Percentiles rank a stretch among this genome's conserved stretches.
phyloP scores from a whole-genome alignment of 2,329 filamentous ascomycete species.

The Cordyceps militaris region DNA sequence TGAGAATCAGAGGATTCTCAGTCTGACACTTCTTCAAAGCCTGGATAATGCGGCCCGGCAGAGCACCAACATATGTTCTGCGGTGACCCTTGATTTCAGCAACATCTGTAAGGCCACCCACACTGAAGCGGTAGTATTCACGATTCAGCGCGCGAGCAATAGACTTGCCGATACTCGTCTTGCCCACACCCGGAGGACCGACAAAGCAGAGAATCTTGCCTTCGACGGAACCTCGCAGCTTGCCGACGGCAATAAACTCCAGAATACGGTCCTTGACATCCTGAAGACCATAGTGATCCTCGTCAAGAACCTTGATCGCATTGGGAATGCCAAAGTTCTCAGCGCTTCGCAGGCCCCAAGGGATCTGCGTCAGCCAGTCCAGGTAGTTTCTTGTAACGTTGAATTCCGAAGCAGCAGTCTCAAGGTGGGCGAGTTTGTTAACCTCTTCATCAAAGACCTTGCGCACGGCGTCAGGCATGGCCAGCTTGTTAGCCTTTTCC shows the following conservation, averaged over 20 bases:
- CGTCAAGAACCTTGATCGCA: constrained; percentile 82
- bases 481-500: constrained; percentile 85
- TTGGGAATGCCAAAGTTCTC: constrained; percentile 96
- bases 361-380: constrained; percentile 97
- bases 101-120: constrained; percentile 92
- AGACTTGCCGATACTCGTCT: constrained; percentile 98
- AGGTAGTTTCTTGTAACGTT: constrained; percentile 98
- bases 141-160: constrained; percentile 91
- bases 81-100: constrained; percentile 98
- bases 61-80: constrained; percentile 89
- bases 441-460: constrained; percentile 98
- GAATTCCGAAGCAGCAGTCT: constrained; percentile 94
- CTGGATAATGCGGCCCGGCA: constrained; percentile 95
- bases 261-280: constrained; percentile 98
- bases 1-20: constrained; percentile 91
- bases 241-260: constrained; percentile 97
- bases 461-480: constrained; percentile 93
- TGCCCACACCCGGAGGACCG: constrained; percentile 92
- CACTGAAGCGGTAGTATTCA: constrained; percentile 97
- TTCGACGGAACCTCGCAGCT: constrained; percentile 92
- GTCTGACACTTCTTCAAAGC: constrained; percentile 98
- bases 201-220: constrained; percentile 98
- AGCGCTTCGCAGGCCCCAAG: constrained; percentile 89
- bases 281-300: constrained; percentile 94
- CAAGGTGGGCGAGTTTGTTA: constrained; percentile 91